These are phyloP conservation scores for Lyophyllum atratum DNA, from an alignment of 768 basidiomycete species.

Conservation along the genomic window DNA sequence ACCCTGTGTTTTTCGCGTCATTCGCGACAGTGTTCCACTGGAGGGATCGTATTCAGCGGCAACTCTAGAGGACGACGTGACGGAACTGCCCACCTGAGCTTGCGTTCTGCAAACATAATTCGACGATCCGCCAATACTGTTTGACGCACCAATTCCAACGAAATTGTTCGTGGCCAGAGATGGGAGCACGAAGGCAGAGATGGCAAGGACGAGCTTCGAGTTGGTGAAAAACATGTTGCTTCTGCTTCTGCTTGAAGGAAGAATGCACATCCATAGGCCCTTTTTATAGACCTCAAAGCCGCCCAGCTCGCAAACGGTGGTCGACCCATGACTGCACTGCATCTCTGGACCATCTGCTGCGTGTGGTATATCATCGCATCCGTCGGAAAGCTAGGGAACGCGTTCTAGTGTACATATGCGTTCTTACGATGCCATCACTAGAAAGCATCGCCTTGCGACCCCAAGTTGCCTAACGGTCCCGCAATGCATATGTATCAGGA, in stretches of 20 bases:
- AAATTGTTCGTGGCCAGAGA: slow-evolving; percentile 32
- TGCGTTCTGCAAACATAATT: slow-evolving; percentile 37
- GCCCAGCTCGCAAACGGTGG: neutral
- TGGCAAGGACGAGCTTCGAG: slow-evolving; percentile 4
- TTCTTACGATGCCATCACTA: neutral
- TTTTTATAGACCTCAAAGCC: neutral
- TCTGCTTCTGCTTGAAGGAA: neutral
- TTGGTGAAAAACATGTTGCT: slow-evolving; percentile 1
- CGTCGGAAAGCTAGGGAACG: neutral
- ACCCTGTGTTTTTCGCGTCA: slow-evolving; percentile 30
- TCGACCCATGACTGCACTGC: neutral
- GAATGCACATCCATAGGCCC: neutral
- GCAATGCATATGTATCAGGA: neutral
- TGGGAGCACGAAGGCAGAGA: slow-evolving; percentile 13
- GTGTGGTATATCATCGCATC: neutral
- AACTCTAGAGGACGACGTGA: neutral
- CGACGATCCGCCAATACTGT: slow-evolving; percentile 28
- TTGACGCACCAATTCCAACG: slow-evolving; percentile 33
- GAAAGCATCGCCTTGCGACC: neutral
- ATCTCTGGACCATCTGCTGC: neutral
- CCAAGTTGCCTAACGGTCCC: neutral
- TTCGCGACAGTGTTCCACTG: slow-evolving; percentile 38
- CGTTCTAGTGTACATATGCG: neutral
- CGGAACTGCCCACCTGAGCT: slow-evolving; percentile 24
- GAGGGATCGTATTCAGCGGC: neutral